Percentiles rank a stretch among this genome's conserved stretches.
phyloP scores from a whole-genome alignment of 305 asterid genomes.

The Fraxinus sp. region DNA sequence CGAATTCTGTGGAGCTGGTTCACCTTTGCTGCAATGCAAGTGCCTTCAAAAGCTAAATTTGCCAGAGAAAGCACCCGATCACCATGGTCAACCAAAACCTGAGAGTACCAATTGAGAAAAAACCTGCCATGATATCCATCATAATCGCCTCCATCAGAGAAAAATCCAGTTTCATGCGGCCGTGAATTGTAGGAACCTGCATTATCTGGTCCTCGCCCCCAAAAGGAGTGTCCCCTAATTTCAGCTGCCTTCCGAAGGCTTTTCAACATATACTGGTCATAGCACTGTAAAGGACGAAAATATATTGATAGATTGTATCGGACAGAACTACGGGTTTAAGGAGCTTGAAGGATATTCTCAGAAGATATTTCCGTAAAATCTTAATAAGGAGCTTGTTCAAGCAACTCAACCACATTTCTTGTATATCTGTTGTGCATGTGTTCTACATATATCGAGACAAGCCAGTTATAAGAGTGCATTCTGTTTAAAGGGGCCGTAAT shows the following conservation, averaged over 20 bases:
- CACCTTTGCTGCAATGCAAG: conserved; percentile 67
- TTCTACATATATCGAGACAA: background rate
- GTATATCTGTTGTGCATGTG: background rate
- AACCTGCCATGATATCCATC: conserved; percentile 72
- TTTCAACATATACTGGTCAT: conserved; percentile 62
- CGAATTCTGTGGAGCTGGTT: conserved; percentile 16
- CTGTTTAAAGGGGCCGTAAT: background rate
- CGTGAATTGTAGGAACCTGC: conserved; percentile 66
- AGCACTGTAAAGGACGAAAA: conserved; percentile 54
- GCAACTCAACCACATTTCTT: background rate
- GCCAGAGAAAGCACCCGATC: conserved; percentile 68
- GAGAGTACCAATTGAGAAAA: conserved; percentile 73
- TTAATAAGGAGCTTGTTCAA: background rate
- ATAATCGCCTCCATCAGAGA: conserved; percentile 78
- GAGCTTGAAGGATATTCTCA: background rate
- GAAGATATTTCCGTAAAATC: background rate
- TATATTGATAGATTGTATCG: background rate
- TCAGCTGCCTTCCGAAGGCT: conserved; percentile 68
- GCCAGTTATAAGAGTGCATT: background rate
- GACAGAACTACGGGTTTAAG: background rate
- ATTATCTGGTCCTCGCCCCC: conserved; percentile 72
- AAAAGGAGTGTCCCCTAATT: conserved; percentile 59
- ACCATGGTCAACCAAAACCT: conserved; percentile 61
- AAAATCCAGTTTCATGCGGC: conserved; percentile 74
- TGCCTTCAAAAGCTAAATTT: conserved; percentile 72